Conservation (phyloP, 768 basidiomycete species). For the Termitomyces titanicus region DNA sequence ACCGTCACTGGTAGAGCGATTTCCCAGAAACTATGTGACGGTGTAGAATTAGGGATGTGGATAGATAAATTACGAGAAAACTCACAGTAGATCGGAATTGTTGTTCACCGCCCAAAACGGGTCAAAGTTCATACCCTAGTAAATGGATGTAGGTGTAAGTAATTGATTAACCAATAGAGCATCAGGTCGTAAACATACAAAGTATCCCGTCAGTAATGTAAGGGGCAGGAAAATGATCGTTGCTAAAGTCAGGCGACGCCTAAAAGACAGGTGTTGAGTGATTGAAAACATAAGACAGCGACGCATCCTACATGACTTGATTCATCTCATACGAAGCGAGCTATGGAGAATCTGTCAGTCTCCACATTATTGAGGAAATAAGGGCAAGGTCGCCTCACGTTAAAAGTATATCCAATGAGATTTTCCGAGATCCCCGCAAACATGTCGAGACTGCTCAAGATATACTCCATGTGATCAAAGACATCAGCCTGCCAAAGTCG, state of each 20-base stretch:
- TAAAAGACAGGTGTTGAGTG: constrained; percentile 17
- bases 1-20: constrained; percentile 60
- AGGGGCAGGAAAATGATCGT: constrained; percentile 71
- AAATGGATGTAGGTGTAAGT: neutral
- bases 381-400: constrained; percentile 37
- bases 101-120: constrained; percentile 45
- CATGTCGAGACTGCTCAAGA: constrained; percentile 68
- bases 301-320: constrained; percentile 50
- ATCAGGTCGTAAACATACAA: constrained; percentile 37
- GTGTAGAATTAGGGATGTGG: neutral
- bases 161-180: neutral
- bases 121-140: constrained; percentile 68
- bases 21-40: constrained; percentile 57
- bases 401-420: constrained; percentile 71
- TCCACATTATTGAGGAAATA: neutral
- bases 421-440: constrained; percentile 70
- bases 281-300: constrained; percentile 12
- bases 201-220: constrained; percentile 71
- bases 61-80: constrained; percentile 7
- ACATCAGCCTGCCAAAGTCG: constrained; percentile 56
- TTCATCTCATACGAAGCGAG: constrained; percentile 76
- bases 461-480: constrained; percentile 73
- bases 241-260: constrained; percentile 62
- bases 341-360: constrained; percentile 27
- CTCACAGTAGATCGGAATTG: constrained; percentile 45